Conservation (phyloP, 2,329 filamentous ascomycete species). For the Fusarium compactum region DNA sequence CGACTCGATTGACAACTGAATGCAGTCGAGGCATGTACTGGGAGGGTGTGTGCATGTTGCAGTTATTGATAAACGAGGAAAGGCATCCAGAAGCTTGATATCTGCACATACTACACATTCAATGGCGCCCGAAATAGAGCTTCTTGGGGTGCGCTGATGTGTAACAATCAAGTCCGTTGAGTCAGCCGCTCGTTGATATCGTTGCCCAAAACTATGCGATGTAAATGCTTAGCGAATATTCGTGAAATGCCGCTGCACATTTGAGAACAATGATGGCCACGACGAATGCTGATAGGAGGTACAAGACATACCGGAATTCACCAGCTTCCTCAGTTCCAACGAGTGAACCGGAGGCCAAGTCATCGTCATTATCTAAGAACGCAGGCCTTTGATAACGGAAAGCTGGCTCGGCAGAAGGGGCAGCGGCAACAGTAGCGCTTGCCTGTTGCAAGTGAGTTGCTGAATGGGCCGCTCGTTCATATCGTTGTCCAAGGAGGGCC, state of each 20-base stretch:
- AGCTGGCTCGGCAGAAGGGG: slow-evolving; percentile 12
- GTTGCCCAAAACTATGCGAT: slow-evolving; percentile 49
- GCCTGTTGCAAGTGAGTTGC: slow-evolving; percentile 21
- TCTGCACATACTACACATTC: slow-evolving; percentile 56
- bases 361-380: slow-evolving; percentile 41
- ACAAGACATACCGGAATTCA: slow-evolving; percentile 49
- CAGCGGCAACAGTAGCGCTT: slow-evolving; percentile 22
- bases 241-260: background rate
- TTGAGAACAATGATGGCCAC: background rate
- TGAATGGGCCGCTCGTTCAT: background rate
- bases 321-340: slow-evolving; percentile 43
- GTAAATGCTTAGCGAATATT: slow-evolving; percentile 18
- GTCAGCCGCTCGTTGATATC: slow-evolving; percentile 49
- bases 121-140: slow-evolving; percentile 37
- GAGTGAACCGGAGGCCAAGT: slow-evolving; percentile 19
- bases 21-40: slow-evolving; percentile 51
- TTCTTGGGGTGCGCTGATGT: slow-evolving; percentile 46
- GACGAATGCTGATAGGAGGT: no score
- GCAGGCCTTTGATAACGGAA: slow-evolving; percentile 39
- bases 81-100: slow-evolving; percentile 46
- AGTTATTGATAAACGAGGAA: slow-evolving; percentile 52
- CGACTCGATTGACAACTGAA: slow-evolving; percentile 51
- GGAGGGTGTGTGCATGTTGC: slow-evolving; percentile 52
- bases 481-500: background rate
- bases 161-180: slow-evolving; percentile 49